Evolutionary conservation across 441 rosid species (phyloP).

Genomic region (Bocquillonia castaneifolia): DNA sequence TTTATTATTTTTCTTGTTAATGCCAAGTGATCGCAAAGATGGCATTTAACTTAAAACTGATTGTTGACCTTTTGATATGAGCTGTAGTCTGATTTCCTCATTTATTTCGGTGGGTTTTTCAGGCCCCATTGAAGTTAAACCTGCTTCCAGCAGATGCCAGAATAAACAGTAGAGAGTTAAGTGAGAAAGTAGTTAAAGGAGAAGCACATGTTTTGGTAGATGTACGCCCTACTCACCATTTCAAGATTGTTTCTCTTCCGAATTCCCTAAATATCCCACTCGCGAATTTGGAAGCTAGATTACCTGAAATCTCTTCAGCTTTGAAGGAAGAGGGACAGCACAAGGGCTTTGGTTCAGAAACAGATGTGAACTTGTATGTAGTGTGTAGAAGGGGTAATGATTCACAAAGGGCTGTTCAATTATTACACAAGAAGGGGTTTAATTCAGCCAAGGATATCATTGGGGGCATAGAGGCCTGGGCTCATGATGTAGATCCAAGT

Average conservation of each 20-base stretch:
- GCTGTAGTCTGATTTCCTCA: not conserved
- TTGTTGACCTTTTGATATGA: not conserved
- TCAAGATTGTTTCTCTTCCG: slow-evolving; percentile 76
- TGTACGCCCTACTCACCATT: slow-evolving; percentile 85
- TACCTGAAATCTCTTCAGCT: slow-evolving; percentile 58
- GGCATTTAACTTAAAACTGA: not conserved
- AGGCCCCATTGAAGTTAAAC: slow-evolving; percentile 60
- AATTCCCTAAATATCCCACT: slow-evolving; percentile 69
- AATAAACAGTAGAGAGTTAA: slow-evolving; percentile 60
- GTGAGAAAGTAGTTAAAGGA: slow-evolving; percentile 40
- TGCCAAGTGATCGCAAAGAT: not conserved
- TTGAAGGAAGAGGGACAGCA: slow-evolving; percentile 40
- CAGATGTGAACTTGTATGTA: slow-evolving; percentile 45
- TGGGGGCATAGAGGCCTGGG: slow-evolving; percentile 88
- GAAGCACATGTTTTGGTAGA: slow-evolving; percentile 61
- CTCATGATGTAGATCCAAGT: slow-evolving; percentile 53
- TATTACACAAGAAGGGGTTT: slow-evolving; percentile 54
- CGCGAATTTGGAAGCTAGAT: slow-evolving; percentile 51
- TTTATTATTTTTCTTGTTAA: too few species aligned
- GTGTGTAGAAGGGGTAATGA: slow-evolving; percentile 87
- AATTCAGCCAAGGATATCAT: slow-evolving; percentile 60
- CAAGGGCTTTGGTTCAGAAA: slow-evolving; percentile 18
- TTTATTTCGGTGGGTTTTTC: not conserved
- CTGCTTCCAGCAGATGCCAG: slow-evolving; percentile 58
- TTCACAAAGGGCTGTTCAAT: slow-evolving; percentile 81